phyloP scores from a whole-genome alignment of 257 asterid species.

The Prunella vulgaris region DNA sequence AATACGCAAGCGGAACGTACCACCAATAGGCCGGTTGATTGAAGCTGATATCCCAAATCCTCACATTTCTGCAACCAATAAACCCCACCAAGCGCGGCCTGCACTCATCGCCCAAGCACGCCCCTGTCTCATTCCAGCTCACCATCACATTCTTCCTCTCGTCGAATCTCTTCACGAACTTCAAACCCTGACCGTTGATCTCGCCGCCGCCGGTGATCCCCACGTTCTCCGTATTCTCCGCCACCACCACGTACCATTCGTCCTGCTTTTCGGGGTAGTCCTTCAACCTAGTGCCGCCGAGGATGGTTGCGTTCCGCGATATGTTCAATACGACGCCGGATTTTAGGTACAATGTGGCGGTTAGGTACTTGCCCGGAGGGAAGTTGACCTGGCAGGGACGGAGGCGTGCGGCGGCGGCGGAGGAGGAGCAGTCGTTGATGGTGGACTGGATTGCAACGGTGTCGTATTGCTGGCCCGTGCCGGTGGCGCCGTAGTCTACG shows the following conservation, averaged over 20 bases:
- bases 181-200: conserved; percentile 88
- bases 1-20: conserved; percentile 27
- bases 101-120: conserved; percentile 88
- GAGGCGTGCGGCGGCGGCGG: conserved; percentile 23
- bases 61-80: conserved; percentile 52
- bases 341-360: conserved; percentile 60
- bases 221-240: conserved; percentile 61
- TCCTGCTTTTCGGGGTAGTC: conserved; percentile 67
- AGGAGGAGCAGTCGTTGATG: conserved; percentile 60
- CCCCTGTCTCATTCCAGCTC: conserved; percentile 82
- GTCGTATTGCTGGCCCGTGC: conserved; percentile 61
- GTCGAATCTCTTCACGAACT: conserved; percentile 64
- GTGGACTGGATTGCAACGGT: conserved; percentile 68
- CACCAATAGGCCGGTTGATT: conserved; percentile 88
- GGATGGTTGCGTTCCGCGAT: conserved; percentile 43
- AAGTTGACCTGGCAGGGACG: conserved; percentile 62
- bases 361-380: conserved; percentile 77
- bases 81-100: conserved; percentile 89
- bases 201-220: conserved; percentile 96
- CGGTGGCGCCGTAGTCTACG: conserved; percentile 67
- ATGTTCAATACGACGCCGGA: conserved; percentile 64
- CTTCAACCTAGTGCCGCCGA: conserved; percentile 59
- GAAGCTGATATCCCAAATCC: conserved; percentile 49
- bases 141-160: conserved; percentile 95
- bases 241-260: conserved; percentile 82